Conservation (phyloP, 2,329 filamentous ascomycete genomes). For the Drechslerella coelobrocha region DNA sequence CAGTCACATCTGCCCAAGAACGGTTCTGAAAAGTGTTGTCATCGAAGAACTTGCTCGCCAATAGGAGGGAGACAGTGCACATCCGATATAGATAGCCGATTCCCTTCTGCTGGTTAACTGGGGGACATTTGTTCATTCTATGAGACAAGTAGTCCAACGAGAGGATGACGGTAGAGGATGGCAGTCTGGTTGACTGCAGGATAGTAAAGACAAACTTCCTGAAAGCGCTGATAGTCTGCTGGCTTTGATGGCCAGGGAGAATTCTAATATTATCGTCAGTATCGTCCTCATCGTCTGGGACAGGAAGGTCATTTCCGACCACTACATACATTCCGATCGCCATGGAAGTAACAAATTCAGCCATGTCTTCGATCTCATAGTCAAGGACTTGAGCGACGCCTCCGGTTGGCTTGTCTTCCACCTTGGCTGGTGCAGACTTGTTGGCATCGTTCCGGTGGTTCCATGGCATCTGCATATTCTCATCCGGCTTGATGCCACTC, state of each 20-base stretch:
- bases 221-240: slow-evolving; percentile 61
- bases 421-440: slow-evolving; percentile 50
- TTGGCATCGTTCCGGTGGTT: slow-evolving; percentile 51
- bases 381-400: slow-evolving; percentile 93
- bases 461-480: slow-evolving; percentile 49
- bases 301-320: slow-evolving; percentile 58
- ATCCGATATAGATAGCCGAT: slow-evolving; percentile 82
- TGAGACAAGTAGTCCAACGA: slow-evolving; percentile 88
- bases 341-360: slow-evolving; percentile 92
- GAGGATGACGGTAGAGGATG: slow-evolving; percentile 87
- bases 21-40: slow-evolving; percentile 98
- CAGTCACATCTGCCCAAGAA: slow-evolving; percentile 94
- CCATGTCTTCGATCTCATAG: slow-evolving; percentile 96
- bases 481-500: slow-evolving; percentile 36
- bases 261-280: slow-evolving; percentile 44
- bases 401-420: slow-evolving; percentile 62
- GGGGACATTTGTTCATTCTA: slow-evolving; percentile 76
- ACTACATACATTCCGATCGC: slow-evolving; percentile 74
- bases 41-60: slow-evolving; percentile 94
- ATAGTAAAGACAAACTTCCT: slow-evolving; percentile 92
- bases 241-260: slow-evolving; percentile 66
- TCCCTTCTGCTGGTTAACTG: slow-evolving; percentile 64
- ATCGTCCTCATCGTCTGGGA: slow-evolving; percentile 14
- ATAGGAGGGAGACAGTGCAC: slow-evolving; percentile 80
- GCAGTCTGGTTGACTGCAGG: slow-evolving; percentile 84